Evolutionary conservation across 2,329 filamentous ascomycete genomes (phyloP).

Genomic region (Coniella vitis): DNA sequence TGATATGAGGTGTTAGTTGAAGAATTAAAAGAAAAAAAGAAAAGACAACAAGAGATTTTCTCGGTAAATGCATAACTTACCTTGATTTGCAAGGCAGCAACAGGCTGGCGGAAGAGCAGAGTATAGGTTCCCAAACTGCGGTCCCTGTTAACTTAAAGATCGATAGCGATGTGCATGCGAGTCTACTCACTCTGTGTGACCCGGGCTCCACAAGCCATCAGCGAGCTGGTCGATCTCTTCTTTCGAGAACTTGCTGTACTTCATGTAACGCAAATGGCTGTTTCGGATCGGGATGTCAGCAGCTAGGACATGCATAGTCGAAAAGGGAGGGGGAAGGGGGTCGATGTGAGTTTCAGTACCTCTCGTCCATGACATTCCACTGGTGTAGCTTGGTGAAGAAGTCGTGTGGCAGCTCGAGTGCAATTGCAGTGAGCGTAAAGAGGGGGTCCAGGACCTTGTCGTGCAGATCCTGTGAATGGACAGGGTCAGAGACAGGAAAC

Average conservation of each 20-base stretch:
- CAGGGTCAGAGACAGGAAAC: neutral
- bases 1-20: no score
- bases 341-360: no score
- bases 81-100: slow-evolving; percentile 44
- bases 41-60: no score
- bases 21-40: no score
- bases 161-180: no score
- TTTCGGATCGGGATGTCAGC: no score
- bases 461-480: slow-evolving; percentile 28
- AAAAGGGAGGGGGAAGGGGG: no score
- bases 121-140: slow-evolving; percentile 39
- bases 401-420: slow-evolving; percentile 49
- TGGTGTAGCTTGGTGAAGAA: slow-evolving; percentile 41
- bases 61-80: no score
- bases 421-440: slow-evolving; percentile 48
- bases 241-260: slow-evolving; percentile 41
- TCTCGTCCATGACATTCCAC: slow-evolving; percentile 45
- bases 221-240: slow-evolving; percentile 43
- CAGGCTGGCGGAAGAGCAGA: slow-evolving; percentile 47
- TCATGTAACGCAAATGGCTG: slow-evolving; percentile 47
- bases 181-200: slow-evolving; percentile 48
- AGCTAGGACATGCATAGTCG: no score
- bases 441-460: slow-evolving; percentile 43
- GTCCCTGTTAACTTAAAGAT: no score
- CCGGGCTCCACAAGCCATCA: slow-evolving; percentile 24